Conservation (phyloP, 2,329 filamentous ascomycete species). For the Penicillium brasilianum region DNA sequence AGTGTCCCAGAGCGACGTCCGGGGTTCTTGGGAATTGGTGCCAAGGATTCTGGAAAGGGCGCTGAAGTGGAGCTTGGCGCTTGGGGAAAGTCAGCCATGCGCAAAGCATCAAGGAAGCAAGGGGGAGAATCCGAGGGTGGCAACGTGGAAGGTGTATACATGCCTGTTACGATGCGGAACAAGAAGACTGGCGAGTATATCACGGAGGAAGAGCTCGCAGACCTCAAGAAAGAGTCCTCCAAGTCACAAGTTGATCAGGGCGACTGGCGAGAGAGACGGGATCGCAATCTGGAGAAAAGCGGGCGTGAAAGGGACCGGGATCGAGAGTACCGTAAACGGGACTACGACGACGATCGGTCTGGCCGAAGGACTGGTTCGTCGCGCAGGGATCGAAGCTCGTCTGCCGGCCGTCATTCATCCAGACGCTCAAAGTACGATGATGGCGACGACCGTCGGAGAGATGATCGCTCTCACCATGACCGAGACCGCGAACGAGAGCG, state of each 20-base stretch:
- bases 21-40: slow-evolving; percentile 84
- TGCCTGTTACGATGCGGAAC: slow-evolving; percentile 65
- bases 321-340: slow-evolving; percentile 39
- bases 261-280: slow-evolving; percentile 52
- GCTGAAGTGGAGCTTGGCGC: slow-evolving; percentile 74
- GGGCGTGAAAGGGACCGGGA: slow-evolving; percentile 44
- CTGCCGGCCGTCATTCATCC: slow-evolving; percentile 41
- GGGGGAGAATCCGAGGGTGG: slow-evolving; percentile 52
- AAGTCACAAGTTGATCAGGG: slow-evolving; percentile 51
- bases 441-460: slow-evolving; percentile 37
- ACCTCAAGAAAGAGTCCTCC: slow-evolving; percentile 53
- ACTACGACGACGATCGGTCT: slow-evolving; percentile 43
- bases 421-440: slow-evolving; percentile 47
- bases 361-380: slow-evolving; percentile 47
- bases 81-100: slow-evolving; percentile 71
- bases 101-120: slow-evolving; percentile 61
- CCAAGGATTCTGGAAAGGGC: slow-evolving; percentile 70
- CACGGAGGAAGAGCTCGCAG: slow-evolving; percentile 65
- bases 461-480: slow-evolving; percentile 43
- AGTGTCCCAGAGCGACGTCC: slow-evolving; percentile 72
- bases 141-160: slow-evolving; percentile 58
- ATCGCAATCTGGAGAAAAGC: slow-evolving; percentile 50
- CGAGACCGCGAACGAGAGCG: slow-evolving; percentile 36
- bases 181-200: slow-evolving; percentile 66
- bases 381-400: slow-evolving; percentile 43